Conservation (phyloP, 495 filamentous ascomycete species). For the Recurvomyces mirabilis region DNA sequence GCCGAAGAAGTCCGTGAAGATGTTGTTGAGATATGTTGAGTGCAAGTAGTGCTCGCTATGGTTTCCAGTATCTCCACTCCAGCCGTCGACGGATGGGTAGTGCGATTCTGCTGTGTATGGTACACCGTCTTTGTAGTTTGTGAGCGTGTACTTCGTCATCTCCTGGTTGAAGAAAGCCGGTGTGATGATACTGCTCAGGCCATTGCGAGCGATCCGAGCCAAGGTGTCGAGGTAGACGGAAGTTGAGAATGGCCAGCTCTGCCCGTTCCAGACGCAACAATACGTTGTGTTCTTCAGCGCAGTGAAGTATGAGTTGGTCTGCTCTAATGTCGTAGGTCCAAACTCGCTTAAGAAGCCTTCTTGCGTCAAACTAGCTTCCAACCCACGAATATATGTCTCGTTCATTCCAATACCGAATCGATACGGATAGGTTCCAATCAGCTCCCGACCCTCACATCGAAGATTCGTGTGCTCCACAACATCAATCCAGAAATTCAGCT, state of each 20-base stretch:
- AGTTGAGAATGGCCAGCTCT: conserved; percentile 39
- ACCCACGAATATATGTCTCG: conserved; percentile 25
- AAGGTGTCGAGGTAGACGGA: conserved; percentile 30
- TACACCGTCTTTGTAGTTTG: conserved; percentile 35
- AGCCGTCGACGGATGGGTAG: conserved; percentile 32
- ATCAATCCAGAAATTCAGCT: conserved; percentile 38
- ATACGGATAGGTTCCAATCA: conserved; percentile 36
- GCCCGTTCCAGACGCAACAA: conserved; percentile 39
- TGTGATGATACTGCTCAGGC: conserved; percentile 13
- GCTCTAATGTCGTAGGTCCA: conserved; percentile 37
- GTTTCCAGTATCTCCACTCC: conserved; percentile 33
- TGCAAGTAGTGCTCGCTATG: conserved; percentile 39
- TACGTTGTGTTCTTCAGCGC: conserved; percentile 31
- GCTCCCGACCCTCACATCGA: conserved; percentile 31
- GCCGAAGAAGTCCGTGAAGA: conserved; percentile 38
- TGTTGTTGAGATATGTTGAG: conserved; percentile 38
- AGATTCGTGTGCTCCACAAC: conserved; percentile 33
- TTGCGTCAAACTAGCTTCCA: conserved; percentile 29
- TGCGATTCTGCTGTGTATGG: conserved; percentile 39
- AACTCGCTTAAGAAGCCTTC: conserved; percentile 33
- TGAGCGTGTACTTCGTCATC: conserved; percentile 32
- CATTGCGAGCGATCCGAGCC: conserved; percentile 14
- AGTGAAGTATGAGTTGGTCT: conserved; percentile 33
- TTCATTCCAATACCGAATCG: conserved; percentile 34
- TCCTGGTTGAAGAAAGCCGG: conserved; percentile 29